Conservation (phyloP, 2,329 filamentous ascomycete species). For the Pyrenochaeta sp. region DNA sequence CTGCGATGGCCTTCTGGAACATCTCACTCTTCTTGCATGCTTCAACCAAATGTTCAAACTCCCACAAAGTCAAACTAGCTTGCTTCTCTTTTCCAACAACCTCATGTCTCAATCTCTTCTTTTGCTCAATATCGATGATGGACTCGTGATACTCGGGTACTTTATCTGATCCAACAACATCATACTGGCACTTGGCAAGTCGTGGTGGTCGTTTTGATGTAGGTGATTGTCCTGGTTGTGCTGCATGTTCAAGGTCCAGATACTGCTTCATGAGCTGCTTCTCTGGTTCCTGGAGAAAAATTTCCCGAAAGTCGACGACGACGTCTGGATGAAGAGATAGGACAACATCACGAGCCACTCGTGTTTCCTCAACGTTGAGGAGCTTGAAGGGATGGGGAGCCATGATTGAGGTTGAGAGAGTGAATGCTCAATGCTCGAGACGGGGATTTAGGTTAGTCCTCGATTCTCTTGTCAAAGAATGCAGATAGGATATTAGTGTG, state of each 20-base stretch:
- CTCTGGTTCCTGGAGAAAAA: slow-evolving; percentile 59
- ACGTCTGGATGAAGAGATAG: slow-evolving; percentile 48
- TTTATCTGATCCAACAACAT: slow-evolving; percentile 61
- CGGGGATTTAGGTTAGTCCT: not conserved
- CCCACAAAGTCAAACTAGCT: slow-evolving; percentile 57
- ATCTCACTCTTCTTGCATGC: slow-evolving; percentile 60
- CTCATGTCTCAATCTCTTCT: slow-evolving; percentile 53
- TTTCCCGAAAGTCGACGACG: slow-evolving; percentile 58
- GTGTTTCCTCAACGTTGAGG: slow-evolving; percentile 64
- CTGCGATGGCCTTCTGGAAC: slow-evolving; percentile 60
- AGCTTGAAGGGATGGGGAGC: slow-evolving; percentile 62
- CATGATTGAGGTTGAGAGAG: slow-evolving; percentile 30
- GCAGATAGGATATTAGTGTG: not conserved
- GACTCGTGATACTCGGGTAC: slow-evolving; percentile 64
- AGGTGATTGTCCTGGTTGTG: slow-evolving; percentile 46
- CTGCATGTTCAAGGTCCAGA: slow-evolving; percentile 56
- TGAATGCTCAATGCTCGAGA: not conserved
- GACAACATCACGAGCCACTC: slow-evolving; percentile 59
- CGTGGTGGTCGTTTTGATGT: slow-evolving; percentile 56
- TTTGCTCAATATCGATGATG: slow-evolving; percentile 56
- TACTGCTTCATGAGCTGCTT: slow-evolving; percentile 59
- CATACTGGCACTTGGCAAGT: slow-evolving; percentile 63
- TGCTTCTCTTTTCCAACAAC: slow-evolving; percentile 58
- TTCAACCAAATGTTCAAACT: slow-evolving; percentile 43
- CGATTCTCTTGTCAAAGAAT: not conserved